A percentile compares a stretch with the other conserved stretches of the same genome.
phyloP scores from a whole-genome alignment of 495 filamentous ascomycete species.

The Aspergillus campestris region DNA sequence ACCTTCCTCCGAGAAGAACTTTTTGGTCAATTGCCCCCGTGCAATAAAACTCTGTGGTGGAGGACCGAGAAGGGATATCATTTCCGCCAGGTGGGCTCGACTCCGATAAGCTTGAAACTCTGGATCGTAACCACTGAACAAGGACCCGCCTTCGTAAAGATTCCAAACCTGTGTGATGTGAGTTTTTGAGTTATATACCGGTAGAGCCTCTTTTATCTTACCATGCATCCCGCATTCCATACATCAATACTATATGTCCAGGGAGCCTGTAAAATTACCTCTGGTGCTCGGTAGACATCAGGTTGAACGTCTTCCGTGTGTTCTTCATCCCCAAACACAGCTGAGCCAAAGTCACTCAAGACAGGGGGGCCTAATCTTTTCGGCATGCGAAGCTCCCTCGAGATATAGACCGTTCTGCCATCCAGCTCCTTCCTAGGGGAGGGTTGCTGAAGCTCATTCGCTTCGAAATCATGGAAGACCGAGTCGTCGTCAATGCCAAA shows the following conservation, averaged over 20 bases:
- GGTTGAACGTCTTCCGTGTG: constrained; percentile 24
- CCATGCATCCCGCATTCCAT: constrained; percentile 38
- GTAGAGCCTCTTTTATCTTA: too few relatives aligned
- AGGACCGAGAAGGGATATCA: constrained; percentile 34
- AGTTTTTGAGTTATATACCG: too few relatives aligned
- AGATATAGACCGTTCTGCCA: constrained; percentile 21
- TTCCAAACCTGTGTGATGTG: constrained; percentile 33
- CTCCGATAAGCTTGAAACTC: constrained; percentile 23
- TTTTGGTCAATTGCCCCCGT: constrained; percentile 10
- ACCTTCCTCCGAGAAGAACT: constrained; percentile 15
- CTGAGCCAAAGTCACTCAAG: constrained; percentile 24
- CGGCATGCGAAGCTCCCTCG: constrained; percentile 15
- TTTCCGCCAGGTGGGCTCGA: constrained; percentile 33
- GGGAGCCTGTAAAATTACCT: constrained; percentile 28
- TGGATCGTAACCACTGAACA: constrained; percentile 20
- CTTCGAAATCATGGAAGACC: constrained; percentile 21
- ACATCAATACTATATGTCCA: constrained; percentile 37
- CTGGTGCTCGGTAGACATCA: constrained; percentile 34
- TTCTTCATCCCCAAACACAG: constrained; percentile 5
- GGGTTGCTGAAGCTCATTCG: constrained; percentile 20
- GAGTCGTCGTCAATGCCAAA: constrained; percentile 28
- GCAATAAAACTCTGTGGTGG: constrained; percentile 28
- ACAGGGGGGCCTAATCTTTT: constrained; percentile 9
- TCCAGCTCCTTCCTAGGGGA: constrained; percentile 22
- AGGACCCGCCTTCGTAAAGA: constrained; percentile 17